Percentiles rank a stretch among this genome's conserved stretches.
Evolutionary conservation across 2,329 filamentous ascomycete genomes (phyloP).

Genomic region (Tolypocladium paradoxum): DNA sequence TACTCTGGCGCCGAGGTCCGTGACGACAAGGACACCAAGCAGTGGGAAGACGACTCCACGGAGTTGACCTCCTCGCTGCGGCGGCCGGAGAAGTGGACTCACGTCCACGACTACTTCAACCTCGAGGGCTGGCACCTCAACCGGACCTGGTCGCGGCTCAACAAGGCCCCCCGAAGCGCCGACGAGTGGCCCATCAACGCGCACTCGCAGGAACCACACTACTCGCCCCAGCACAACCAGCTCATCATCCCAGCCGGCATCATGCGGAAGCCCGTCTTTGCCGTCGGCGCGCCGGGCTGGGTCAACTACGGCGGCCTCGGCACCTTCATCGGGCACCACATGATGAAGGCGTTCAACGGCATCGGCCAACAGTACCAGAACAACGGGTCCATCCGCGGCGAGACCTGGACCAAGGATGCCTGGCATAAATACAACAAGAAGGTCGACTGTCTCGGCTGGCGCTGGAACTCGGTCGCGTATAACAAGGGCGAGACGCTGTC

Average conservation of each 20-base stretch:
- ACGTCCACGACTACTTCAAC: conserved; percentile 7
- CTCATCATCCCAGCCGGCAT: conserved; percentile 7
- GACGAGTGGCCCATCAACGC: conserved; percentile 2
- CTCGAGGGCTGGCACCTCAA: conserved; percentile 4
- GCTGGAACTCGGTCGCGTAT: not conserved
- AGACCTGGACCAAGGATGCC: conserved; percentile 17
- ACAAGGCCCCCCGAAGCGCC: not conserved
- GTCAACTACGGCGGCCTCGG: conserved; percentile 8
- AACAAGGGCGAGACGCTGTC: not conserved
- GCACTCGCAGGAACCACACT: conserved; percentile 1
- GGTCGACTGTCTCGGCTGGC: conserved; percentile 4
- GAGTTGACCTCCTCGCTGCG: not conserved
- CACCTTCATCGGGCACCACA: conserved; percentile 4
- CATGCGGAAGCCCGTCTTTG: conserved; percentile 5
- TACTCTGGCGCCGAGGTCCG: conserved; percentile 3
- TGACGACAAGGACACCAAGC: not conserved
- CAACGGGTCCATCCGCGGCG: conserved; percentile 51
- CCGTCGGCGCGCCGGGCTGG: conserved; percentile 2
- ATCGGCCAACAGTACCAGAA: conserved; percentile 13
- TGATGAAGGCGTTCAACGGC: conserved; percentile 6
- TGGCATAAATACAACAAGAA: not conserved
- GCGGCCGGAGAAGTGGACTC: conserved; percentile 2
- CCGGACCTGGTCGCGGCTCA: conserved; percentile 4
- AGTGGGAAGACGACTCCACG: not conserved
- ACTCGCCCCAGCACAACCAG: conserved; percentile 6